These are phyloP conservation scores for Strombidium stylifer DNA, from an alignment of 73 alveolate genomes.

Conservation along the genomic window DNA sequence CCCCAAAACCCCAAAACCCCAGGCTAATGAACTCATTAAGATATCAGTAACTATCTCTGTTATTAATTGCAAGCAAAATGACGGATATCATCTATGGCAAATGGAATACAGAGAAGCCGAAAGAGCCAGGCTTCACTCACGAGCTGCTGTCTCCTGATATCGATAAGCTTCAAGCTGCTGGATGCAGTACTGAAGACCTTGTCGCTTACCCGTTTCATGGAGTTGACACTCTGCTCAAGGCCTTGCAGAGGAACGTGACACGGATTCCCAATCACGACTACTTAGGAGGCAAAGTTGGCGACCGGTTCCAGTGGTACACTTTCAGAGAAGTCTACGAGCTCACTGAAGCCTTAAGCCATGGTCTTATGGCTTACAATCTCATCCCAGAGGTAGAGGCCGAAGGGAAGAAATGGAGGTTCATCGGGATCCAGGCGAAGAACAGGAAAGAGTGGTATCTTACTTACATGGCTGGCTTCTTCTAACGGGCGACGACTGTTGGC, in stretches of 20 bases:
- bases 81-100: too few species aligned
- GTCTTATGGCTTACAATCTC: constrained; percentile 22
- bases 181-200: neutral
- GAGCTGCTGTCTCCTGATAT: too few species aligned
- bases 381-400: constrained; percentile 51
- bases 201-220: neutral
- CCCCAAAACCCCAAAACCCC: too few species aligned
- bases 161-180: too few species aligned
- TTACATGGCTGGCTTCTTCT: constrained; percentile 58
- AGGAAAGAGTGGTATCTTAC: constrained; percentile 85
- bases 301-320: constrained; percentile 72
- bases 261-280: constrained; percentile 23
- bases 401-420: constrained; percentile 33
- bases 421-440: constrained; percentile 78
- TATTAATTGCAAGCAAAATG: too few species aligned
- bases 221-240: constrained; percentile 31
- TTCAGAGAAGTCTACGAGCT: constrained; percentile 55
- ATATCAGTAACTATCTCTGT: too few species aligned
- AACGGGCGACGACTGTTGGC: constrained; percentile 76
- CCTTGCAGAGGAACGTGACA: constrained; percentile 15
- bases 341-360: constrained; percentile 45
- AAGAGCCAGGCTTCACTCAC: too few species aligned
- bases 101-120: too few species aligned
- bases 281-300: constrained; percentile 57
- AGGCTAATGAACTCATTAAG: too few species aligned